Evolutionary conservation across 257 asterid species (phyloP).

Genomic region (Solanum ossicruentum): DNA sequence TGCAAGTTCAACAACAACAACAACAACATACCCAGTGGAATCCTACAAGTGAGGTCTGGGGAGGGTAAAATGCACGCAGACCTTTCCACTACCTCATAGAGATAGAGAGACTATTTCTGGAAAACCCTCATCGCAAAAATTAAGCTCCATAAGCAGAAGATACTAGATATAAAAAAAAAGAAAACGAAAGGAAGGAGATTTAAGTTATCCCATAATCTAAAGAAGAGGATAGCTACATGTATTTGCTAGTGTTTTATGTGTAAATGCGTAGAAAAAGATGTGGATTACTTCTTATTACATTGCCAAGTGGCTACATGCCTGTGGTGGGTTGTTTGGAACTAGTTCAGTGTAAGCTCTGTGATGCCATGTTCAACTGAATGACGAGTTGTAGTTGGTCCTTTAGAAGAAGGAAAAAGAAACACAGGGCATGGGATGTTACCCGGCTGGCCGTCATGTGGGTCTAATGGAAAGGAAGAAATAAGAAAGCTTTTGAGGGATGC

Average conservation of each 20-base stretch:
- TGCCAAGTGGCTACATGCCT: background rate
- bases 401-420: background rate
- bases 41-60: no score
- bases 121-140: no score
- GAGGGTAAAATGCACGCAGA: no score
- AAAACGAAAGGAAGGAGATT: background rate
- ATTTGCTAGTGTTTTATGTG: background rate
- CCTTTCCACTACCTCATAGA: no score
- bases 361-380: background rate
- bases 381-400: background rate
- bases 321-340: background rate
- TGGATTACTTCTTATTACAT: background rate
- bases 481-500: background rate
- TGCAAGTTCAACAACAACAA: background rate
- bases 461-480: background rate
- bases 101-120: no score
- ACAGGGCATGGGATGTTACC: background rate
- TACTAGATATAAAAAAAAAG: no score
- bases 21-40: no score
- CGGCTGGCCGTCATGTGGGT: background rate
- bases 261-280: background rate
- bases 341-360: background rate
- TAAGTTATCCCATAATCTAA: background rate
- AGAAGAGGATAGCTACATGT: background rate
- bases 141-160: no score